A percentile compares a stretch with the other conserved stretches of the same genome.
These are phyloP conservation scores for Cyclostephanos tholiformis DNA, from an alignment of 108 stramenopile genomes.

Conservation along the genomic window DNA sequence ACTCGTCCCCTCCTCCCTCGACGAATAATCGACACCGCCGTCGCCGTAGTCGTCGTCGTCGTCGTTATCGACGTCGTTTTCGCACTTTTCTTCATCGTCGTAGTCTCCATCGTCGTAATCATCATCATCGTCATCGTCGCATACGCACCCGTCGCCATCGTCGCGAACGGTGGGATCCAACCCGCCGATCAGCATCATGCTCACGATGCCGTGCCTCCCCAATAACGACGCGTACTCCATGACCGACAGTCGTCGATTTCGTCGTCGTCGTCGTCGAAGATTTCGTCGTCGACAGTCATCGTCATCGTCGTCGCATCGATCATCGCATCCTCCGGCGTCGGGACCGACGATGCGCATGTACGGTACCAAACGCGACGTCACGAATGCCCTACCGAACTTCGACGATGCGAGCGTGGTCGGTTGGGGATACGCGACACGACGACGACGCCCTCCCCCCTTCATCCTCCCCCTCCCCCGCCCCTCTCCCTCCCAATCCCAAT, in stretches of 20 bases:
- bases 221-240: slow-evolving; percentile 74
- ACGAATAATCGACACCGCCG: background rate
- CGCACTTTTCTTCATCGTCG: slow-evolving; percentile 1
- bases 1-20: slow-evolving; percentile 26
- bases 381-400: slow-evolving; percentile 53
- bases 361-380: slow-evolving; percentile 27
- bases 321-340: too few relatives aligned
- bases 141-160: slow-evolving; percentile 17
- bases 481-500: too few relatives aligned
- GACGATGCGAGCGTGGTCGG: slow-evolving; percentile 50
- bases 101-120: background rate
- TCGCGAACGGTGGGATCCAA: slow-evolving; percentile 57
- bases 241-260: slow-evolving; percentile 59
- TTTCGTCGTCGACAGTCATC: too few relatives aligned
- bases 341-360: slow-evolving; percentile 36
- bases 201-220: slow-evolving; percentile 67
- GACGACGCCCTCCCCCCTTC: too few relatives aligned
- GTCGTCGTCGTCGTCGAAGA: too few relatives aligned
- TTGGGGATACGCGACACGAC: too few relatives aligned
- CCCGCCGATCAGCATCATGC: slow-evolving; percentile 60
- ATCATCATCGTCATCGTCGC: slow-evolving; percentile 2
- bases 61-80: background rate
- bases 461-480: too few relatives aligned
- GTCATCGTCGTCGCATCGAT: too few relatives aligned
- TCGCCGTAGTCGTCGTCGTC: background rate